Evolutionary conservation across 1,284 basidiomycete species (phyloP).

Genomic region (Ceratobasidium sp.): DNA sequence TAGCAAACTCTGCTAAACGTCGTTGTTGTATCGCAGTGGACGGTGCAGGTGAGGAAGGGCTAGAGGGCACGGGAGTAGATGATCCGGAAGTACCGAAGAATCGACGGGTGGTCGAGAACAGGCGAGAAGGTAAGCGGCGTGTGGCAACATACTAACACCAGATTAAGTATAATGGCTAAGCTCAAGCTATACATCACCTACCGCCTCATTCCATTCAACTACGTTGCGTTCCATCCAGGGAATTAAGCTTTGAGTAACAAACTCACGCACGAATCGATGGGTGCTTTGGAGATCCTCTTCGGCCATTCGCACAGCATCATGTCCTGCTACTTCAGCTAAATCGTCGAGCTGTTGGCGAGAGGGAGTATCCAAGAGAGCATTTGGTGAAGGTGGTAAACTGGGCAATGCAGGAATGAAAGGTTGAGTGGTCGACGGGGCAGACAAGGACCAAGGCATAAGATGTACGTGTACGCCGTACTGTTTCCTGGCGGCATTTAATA

Average conservation of each 20-base stretch:
- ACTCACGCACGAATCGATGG: constrained; percentile 87
- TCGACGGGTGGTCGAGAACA: constrained; percentile 90
- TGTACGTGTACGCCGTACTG: constrained; percentile 81
- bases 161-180: constrained; percentile 12
- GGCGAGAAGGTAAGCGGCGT: constrained; percentile 80
- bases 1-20: constrained; percentile 95
- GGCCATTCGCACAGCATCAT: constrained; percentile 64
- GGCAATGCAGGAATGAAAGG: constrained; percentile 73
- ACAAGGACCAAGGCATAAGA: constrained; percentile 71
- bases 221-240: constrained; percentile 98
- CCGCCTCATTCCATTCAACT: constrained; percentile 93
- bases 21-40: constrained; percentile 68
- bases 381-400: constrained; percentile 68
- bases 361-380: constrained; percentile 51
- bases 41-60: constrained; percentile 57
- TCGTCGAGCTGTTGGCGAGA: constrained; percentile 24
- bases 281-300: constrained; percentile 85
- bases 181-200: constrained; percentile 56
- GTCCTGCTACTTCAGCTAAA: constrained; percentile 4
- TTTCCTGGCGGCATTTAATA: constrained; percentile 85
- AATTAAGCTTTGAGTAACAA: constrained; percentile 89
- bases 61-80: constrained; percentile 60
- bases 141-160: constrained; percentile 74
- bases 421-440: constrained; percentile 67
- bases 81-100: constrained; percentile 76